Percentiles rank a stretch among this genome's conserved stretches.
Conservation (phyloP, 257 asterid species). For the Solanum okadae region DNA sequence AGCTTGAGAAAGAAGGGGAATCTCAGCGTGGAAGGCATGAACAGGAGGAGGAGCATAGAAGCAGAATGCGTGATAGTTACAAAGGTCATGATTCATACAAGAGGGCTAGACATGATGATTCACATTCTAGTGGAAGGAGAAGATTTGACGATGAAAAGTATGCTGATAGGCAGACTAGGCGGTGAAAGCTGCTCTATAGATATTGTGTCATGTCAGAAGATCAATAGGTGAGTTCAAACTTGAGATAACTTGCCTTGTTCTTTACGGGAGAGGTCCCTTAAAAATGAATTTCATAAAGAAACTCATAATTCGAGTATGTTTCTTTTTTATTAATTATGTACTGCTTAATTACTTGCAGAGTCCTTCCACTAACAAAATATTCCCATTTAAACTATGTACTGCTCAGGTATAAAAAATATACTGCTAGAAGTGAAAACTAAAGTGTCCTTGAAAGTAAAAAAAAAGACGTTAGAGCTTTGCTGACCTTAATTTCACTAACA, state of each 20-base stretch:
- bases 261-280: background rate
- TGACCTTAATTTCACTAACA: background rate
- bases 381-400: background rate
- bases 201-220: background rate
- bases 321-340: background rate
- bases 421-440: background rate
- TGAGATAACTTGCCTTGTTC: background rate
- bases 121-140: slow-evolving; percentile 36
- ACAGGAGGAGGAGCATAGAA: slow-evolving; percentile 27
- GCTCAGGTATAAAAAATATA: background rate
- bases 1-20: slow-evolving; percentile 28
- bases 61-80: slow-evolving; percentile 37
- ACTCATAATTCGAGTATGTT: background rate
- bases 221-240: background rate
- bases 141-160: slow-evolving; percentile 35
- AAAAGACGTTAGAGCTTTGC: background rate
- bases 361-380: background rate
- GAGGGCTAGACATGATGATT: slow-evolving; percentile 54
- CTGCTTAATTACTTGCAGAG: background rate
- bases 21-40: slow-evolving; percentile 10
- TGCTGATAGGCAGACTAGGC: slow-evolving; percentile 46
- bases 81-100: slow-evolving; percentile 29
- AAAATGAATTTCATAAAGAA: background rate
- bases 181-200: slow-evolving; percentile 6
- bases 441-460: background rate